Conservation (phyloP, 1,284 basidiomycete genomes). For the Mycena citricolor region DNA sequence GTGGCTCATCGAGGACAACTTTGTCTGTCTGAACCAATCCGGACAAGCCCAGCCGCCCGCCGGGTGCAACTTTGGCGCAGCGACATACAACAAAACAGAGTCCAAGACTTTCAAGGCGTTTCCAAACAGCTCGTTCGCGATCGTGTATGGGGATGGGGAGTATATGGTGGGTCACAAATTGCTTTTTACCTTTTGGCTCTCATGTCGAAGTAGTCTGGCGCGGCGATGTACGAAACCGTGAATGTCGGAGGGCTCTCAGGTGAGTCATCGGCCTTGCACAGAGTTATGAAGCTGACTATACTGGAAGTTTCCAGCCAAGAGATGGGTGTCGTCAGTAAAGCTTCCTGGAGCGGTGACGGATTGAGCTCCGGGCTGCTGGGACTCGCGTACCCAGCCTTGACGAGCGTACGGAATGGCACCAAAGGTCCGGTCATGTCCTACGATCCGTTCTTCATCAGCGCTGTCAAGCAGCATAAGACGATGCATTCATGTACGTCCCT, state of each 20-base stretch:
- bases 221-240: slow-evolving; percentile 27
- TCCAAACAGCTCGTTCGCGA: slow-evolving; percentile 27
- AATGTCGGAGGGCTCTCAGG: slow-evolving; percentile 25
- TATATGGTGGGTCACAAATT: slow-evolving; percentile 14
- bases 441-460: slow-evolving; percentile 15
- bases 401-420: slow-evolving; percentile 12
- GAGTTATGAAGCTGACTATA: slow-evolving; percentile 11
- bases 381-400: slow-evolving; percentile 10
- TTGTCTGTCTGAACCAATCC: slow-evolving; percentile 24
- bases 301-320: slow-evolving; percentile 23
- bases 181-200: background rate
- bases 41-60: slow-evolving; percentile 5
- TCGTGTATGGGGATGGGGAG: slow-evolving; percentile 25
- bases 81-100: slow-evolving; percentile 20
- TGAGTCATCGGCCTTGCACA: slow-evolving; percentile 22
- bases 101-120: slow-evolving; percentile 25
- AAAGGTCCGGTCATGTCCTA: slow-evolving; percentile 12
- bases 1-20: slow-evolving; percentile 26
- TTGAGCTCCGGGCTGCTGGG: slow-evolving; percentile 26
- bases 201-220: slow-evolving; percentile 11
- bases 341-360: slow-evolving; percentile 28
- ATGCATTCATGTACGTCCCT: slow-evolving; percentile 1
- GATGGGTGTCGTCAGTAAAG: slow-evolving; percentile 26
- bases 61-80: slow-evolving; percentile 26
- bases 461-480: slow-evolving; percentile 11